A percentile compares a stretch with the other conserved stretches of the same genome.
Conservation (phyloP, 495 filamentous ascomycete species). For the Neurospora pannonica region DNA sequence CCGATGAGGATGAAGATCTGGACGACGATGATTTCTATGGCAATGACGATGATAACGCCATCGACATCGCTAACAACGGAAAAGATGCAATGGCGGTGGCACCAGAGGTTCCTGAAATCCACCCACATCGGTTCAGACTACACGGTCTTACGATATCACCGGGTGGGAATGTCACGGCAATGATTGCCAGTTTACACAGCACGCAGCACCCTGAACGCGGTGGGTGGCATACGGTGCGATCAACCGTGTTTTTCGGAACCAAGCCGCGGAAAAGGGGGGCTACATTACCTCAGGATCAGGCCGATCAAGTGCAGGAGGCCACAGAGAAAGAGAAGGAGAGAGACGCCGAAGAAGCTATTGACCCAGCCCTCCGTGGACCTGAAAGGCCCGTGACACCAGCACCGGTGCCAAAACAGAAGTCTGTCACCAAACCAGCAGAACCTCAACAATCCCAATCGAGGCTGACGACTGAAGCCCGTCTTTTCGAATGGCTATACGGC, state of each 20-base stretch:
- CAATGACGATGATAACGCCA: slow-evolving; percentile 12
- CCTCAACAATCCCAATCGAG: background rate
- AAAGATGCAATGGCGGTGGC: slow-evolving; percentile 12
- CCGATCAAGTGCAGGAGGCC: background rate
- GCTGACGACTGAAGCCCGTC: slow-evolving; percentile 32
- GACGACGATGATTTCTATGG: slow-evolving; percentile 7
- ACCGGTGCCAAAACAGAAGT: background rate
- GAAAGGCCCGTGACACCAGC: background rate
- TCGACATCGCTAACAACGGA: slow-evolving; percentile 2
- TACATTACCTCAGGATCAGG: background rate
- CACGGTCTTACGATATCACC: slow-evolving; percentile 35
- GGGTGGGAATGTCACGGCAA: slow-evolving; percentile 33
- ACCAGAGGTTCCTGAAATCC: slow-evolving; percentile 24
- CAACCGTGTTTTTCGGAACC: slow-evolving; percentile 30
- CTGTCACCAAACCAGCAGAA: background rate
- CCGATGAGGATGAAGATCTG: slow-evolving; percentile 11
- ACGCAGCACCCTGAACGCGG: slow-evolving; percentile 30
- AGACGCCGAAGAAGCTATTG: background rate
- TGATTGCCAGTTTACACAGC: slow-evolving; percentile 29
- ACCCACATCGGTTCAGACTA: slow-evolving; percentile 35
- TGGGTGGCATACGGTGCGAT: slow-evolving; percentile 32
- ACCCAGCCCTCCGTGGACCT: background rate
- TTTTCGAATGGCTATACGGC: slow-evolving; percentile 42
- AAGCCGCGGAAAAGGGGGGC: slow-evolving; percentile 4
- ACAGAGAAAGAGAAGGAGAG: background rate